Conservation (phyloP, 371 early-diverging fungal genomes). For the Mortierella sp. region DNA sequence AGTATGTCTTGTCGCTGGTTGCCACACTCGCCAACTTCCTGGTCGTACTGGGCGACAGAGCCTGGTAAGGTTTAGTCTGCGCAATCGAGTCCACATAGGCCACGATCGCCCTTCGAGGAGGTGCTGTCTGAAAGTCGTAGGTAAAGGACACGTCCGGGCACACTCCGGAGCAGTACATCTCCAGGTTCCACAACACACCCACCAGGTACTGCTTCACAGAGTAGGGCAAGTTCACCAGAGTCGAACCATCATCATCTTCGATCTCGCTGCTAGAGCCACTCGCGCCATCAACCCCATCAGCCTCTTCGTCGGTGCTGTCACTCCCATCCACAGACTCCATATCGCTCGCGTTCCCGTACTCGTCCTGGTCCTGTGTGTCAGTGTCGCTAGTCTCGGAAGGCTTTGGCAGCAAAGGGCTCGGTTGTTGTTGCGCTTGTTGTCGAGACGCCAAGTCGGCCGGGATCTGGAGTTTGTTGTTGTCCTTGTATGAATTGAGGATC, state of each 20-base stretch:
- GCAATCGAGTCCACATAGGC: constrained; percentile 18
- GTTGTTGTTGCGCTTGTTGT: background rate
- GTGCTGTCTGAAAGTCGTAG: constrained; percentile 26
- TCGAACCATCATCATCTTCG: constrained; percentile 14
- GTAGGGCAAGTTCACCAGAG: constrained; percentile 6
- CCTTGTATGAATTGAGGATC: constrained; percentile 38
- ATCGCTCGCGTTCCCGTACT: constrained; percentile 19
- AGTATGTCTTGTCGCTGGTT: constrained; percentile 16
- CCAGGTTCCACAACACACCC: constrained; percentile 52
- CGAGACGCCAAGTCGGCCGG: background rate
- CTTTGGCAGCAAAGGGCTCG: background rate
- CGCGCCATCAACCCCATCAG: constrained; percentile 1
- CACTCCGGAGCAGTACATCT: constrained; percentile 52
- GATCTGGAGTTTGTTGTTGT: constrained; percentile 1
- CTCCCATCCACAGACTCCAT: constrained; percentile 17
- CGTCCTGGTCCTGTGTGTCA: background rate
- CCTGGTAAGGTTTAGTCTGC: background rate
- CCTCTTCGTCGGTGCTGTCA: background rate
- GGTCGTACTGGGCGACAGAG: constrained; percentile 19
- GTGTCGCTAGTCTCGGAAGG: background rate
- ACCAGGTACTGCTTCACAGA: constrained; percentile 35
- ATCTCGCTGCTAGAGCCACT: background rate
- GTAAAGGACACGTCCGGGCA: constrained; percentile 49
- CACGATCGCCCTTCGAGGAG: constrained; percentile 38
- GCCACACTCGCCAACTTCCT: constrained; percentile 3